A percentile compares a stretch with the other conserved stretches of the same genome.
Evolutionary conservation across 202 grass and related monocot genomes (phyloP).

Genomic region (Cymbopogon flexuosus): DNA sequence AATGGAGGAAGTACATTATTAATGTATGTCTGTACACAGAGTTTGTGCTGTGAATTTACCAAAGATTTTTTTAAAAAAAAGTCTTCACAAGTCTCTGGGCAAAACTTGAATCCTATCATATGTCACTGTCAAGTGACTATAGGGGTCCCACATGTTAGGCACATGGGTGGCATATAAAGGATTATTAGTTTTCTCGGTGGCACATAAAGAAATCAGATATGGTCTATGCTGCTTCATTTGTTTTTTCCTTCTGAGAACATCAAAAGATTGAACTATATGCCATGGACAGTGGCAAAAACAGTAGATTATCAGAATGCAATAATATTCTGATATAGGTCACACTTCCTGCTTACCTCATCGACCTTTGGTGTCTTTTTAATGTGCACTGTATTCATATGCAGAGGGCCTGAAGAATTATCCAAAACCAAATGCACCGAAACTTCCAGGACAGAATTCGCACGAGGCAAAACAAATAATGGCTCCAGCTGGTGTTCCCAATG

Average conservation of each 20-base stretch:
- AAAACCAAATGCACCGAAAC: constrained; percentile 37
- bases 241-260: constrained; percentile 4
- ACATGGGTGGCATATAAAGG: not conserved
- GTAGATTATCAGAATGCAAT: not conserved
- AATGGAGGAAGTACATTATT: too few species aligned
- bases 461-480: constrained; percentile 51
- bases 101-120: not conserved
- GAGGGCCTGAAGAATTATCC: constrained; percentile 75
- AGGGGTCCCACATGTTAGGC: not conserved
- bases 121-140: not conserved
- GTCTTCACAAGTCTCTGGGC: not conserved
- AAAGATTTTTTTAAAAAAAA: not conserved
- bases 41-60: not conserved
- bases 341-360: not conserved
- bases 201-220: not conserved
- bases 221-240: not conserved
- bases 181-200: not conserved
- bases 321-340: not conserved
- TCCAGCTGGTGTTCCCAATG: constrained; percentile 31
- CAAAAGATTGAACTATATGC: not conserved
- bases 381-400: constrained; percentile 41
- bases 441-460: constrained; percentile 43
- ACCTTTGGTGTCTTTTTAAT: constrained; percentile 10
- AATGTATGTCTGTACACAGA: not conserved
- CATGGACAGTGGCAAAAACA: not conserved